phyloP scores from a whole-genome alignment of 2,329 filamentous ascomycete species.

The Talaromyces sp. region DNA sequence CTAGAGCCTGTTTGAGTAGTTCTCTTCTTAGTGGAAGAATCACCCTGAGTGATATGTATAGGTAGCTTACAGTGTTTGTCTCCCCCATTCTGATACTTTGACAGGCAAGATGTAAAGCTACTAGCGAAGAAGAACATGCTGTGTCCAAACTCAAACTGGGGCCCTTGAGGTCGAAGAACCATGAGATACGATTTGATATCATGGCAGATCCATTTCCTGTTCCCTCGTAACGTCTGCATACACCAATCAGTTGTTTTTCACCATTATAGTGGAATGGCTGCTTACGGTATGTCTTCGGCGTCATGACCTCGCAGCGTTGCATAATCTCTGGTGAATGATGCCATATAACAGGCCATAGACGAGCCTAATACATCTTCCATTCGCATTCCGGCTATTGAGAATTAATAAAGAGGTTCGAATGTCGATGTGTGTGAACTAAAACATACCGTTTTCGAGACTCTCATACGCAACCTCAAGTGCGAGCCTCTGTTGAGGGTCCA shows the following conservation, averaged over 20 bases:
- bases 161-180: slow-evolving; percentile 32
- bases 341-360: slow-evolving; percentile 27
- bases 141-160: slow-evolving; percentile 32
- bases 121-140: slow-evolving; percentile 28
- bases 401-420: not conserved
- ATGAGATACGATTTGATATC: slow-evolving; percentile 33
- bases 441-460: slow-evolving; percentile 25
- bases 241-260: not conserved
- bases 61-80: not conserved
- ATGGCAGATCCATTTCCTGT: slow-evolving; percentile 25
- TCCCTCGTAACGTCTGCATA: slow-evolving; percentile 18
- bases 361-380: slow-evolving; percentile 24
- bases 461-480: slow-evolving; percentile 28
- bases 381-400: slow-evolving; percentile 25
- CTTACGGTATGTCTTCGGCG: slow-evolving; percentile 22
- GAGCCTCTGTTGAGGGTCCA: slow-evolving; percentile 26
- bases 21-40: not conserved
- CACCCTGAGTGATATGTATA: not conserved
- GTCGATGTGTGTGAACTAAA: not conserved
- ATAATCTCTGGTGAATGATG: slow-evolving; percentile 24
- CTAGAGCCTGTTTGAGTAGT: slow-evolving; percentile 29
- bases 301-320: slow-evolving; percentile 27
- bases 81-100: slow-evolving; percentile 25
- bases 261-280: not conserved
- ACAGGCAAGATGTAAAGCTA: slow-evolving; percentile 31